Conservation (phyloP, 1,284 basidiomycete genomes). For the Puccinia hordei region DNA sequence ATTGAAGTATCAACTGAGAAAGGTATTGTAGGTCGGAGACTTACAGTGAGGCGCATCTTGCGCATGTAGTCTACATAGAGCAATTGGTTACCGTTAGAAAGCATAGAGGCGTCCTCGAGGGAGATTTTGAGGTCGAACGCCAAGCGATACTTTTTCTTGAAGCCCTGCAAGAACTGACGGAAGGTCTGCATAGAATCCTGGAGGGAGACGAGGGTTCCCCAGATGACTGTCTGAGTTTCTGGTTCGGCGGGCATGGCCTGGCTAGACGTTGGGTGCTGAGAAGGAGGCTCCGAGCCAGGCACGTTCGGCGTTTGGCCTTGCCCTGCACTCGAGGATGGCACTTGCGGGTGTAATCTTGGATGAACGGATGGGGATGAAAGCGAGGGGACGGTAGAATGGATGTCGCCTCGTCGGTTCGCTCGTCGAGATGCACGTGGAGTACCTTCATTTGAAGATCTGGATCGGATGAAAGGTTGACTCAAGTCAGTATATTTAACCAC, state of each 20-base stretch:
- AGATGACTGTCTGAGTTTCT: constrained; percentile 80
- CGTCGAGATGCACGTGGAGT: constrained; percentile 52
- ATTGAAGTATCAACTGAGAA: too few species aligned
- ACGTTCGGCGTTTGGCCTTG: constrained; percentile 47
- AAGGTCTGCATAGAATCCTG: constrained; percentile 87
- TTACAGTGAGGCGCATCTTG: constrained; percentile 76
- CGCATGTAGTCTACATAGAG: constrained; percentile 81
- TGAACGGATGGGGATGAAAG: constrained; percentile 51
- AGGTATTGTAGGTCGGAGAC: too few species aligned
- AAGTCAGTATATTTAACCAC: background rate
- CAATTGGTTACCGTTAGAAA: constrained; percentile 57
- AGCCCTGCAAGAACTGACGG: constrained; percentile 82
- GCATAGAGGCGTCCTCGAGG: constrained; percentile 30
- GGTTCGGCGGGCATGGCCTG: constrained; percentile 60
- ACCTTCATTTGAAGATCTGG: constrained; percentile 30
- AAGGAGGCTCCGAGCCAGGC: constrained; percentile 48
- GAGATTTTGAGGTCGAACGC: constrained; percentile 66
- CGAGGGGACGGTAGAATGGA: constrained; percentile 56
- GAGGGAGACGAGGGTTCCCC: constrained; percentile 93
- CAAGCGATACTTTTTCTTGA: constrained; percentile 89
- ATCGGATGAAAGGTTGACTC: constrained; percentile 2
- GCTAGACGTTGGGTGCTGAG: constrained; percentile 21
- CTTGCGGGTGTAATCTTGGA: constrained; percentile 42
- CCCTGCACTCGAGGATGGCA: constrained; percentile 24
- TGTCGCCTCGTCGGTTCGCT: constrained; percentile 56